phyloP scores from a whole-genome alignment of 768 basidiomycete genomes.

The Suillus brevipes region DNA sequence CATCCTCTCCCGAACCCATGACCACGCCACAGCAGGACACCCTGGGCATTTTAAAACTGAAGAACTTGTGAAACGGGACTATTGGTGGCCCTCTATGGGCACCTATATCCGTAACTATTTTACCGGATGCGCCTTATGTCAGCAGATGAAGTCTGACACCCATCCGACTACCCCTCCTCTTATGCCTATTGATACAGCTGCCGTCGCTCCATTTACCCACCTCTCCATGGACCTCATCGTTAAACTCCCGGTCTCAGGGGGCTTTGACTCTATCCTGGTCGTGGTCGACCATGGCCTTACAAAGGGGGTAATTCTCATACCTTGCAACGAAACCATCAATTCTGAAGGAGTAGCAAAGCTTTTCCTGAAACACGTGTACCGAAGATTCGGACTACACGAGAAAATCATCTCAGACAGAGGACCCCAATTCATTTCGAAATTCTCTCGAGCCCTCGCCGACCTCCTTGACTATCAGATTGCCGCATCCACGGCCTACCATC shows the following conservation, averaged over 20 bases:
- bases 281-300: not conserved
- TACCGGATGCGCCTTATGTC: not conserved
- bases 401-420: too few species aligned
- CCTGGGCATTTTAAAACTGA: too few species aligned
- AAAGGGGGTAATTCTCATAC: slow-evolving; percentile 1
- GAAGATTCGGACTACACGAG: too few species aligned
- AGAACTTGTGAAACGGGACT: too few species aligned
- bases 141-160: not conserved
- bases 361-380: too few species aligned
- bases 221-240: not conserved
- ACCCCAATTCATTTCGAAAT: too few species aligned
- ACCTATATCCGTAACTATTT: not conserved
- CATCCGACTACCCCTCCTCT: not conserved
- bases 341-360: not conserved
- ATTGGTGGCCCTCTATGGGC: slow-evolving; percentile 4
- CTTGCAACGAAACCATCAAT: not conserved
- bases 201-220: not conserved
- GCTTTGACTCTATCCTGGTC: not conserved
- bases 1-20: too few species aligned
- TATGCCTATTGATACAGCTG: not conserved
- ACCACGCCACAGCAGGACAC: too few species aligned
- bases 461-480: too few species aligned
- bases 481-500: too few species aligned
- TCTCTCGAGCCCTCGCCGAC: too few species aligned
- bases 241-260: not conserved